A percentile compares a stretch with the other conserved stretches of the same genome.
Evolutionary conservation across 768 basidiomycete species (phyloP).

Genomic region (Lactarius sanguifluus): DNA sequence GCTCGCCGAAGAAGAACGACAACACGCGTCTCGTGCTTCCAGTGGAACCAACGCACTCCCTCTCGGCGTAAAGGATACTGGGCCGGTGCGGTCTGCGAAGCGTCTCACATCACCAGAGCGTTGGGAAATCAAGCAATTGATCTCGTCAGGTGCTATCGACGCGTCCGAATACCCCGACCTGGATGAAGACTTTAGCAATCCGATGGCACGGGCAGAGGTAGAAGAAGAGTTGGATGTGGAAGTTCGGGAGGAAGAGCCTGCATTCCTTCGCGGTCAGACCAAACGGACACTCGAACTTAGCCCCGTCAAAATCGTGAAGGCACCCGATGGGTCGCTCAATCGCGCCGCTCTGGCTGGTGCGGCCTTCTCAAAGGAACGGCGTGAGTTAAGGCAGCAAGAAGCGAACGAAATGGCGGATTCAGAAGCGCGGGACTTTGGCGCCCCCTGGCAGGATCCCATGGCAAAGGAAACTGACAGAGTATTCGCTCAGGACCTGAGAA

Average conservation of each 20-base stretch:
- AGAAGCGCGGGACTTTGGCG: conserved; percentile 90
- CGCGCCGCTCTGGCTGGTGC: conserved; percentile 93
- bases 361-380: conserved; percentile 89
- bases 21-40: conserved; percentile 57
- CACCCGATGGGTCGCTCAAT: conserved; percentile 96
- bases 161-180: conserved; percentile 94
- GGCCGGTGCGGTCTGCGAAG: conserved; percentile 74
- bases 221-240: conserved; percentile 98
- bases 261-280: conserved; percentile 95
- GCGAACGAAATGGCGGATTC: conserved; percentile 93
- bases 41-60: conserved; percentile 90
- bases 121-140: conserved; percentile 99
- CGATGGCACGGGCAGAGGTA: conserved; percentile 76
- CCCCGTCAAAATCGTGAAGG: conserved; percentile 98
- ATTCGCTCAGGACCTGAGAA: conserved; percentile 92
- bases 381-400: conserved; percentile 93
- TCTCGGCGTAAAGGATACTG: conserved; percentile 54
- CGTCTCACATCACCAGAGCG: conserved; percentile 94
- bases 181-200: conserved; percentile 80
- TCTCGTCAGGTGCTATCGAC: conserved; percentile 89
- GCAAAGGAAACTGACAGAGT: conserved; percentile 79
- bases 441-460: conserved; percentile 99
- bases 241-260: conserved; percentile 93
- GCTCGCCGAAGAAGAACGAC: conserved; percentile 73
- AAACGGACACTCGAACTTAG: conserved; percentile 93